Conservation (phyloP, 2,329 filamentous ascomycete species). For the Cordyceps tenuipes region DNA sequence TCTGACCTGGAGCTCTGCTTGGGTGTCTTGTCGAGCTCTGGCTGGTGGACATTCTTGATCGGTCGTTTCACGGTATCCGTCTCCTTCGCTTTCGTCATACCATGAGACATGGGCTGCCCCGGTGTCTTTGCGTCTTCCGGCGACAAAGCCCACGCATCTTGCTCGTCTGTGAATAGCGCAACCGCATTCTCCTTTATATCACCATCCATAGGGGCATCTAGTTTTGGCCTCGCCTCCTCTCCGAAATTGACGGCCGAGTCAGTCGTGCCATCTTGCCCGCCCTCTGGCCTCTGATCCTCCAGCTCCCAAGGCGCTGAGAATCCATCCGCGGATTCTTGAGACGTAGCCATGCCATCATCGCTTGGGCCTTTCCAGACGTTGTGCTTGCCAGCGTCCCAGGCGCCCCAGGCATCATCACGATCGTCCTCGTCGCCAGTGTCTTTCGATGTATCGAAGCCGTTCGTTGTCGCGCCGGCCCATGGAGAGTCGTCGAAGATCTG, state of each 20-base stretch:
- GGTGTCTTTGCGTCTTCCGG: neutral
- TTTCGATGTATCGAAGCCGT: neutral
- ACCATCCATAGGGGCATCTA: neutral
- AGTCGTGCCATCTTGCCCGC: neutral
- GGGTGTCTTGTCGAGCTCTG: neutral
- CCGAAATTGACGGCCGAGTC: slow-evolving; percentile 25
- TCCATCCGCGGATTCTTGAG: neutral
- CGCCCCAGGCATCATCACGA: slow-evolving; percentile 28
- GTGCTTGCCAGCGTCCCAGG: slow-evolving; percentile 24
- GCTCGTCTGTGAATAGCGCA: neutral
- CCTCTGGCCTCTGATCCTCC: neutral
- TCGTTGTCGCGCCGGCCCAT: neutral
- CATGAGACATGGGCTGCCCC: neutral
- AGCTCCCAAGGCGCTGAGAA: neutral
- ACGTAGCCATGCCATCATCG: neutral
- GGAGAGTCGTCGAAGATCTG: neutral
- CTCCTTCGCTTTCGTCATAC: neutral
- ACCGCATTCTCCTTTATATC: neutral
- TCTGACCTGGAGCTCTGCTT: neutral
- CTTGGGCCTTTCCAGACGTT: neutral
- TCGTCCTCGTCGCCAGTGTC: slow-evolving; percentile 17
- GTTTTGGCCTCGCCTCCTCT: slow-evolving; percentile 7
- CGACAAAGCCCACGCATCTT: slow-evolving; percentile 1
- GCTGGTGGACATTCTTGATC: no score
- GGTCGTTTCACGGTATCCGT: no score